These are phyloP conservation scores for Phlebiopsis gigantea DNA, from an alignment of 768 basidiomycete genomes.

Conservation along the genomic window DNA sequence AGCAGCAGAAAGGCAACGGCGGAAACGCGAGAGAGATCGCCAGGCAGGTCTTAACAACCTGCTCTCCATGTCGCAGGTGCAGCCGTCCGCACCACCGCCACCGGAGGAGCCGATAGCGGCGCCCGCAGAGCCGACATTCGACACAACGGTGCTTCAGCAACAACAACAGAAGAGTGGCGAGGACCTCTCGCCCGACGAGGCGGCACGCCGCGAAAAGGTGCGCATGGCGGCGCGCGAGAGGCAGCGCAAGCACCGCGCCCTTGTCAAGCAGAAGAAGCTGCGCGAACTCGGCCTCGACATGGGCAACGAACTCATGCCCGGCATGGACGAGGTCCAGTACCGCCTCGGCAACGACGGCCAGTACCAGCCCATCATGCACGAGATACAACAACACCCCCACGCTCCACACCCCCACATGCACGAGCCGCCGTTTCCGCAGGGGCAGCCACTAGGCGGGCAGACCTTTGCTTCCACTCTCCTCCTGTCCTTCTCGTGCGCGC, in stretches of 20 bases:
- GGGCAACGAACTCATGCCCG: conserved; percentile 64
- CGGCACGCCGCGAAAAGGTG: conserved; percentile 62
- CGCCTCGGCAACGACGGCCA: conserved; percentile 43
- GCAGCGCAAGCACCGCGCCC: conserved; percentile 74
- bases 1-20: conserved; percentile 78
- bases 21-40: conserved; percentile 72
- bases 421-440: conserved; percentile 63
- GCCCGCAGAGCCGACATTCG: conserved; percentile 2
- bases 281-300: conserved; percentile 79
- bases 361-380: conserved; percentile 33
- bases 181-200: conserved; percentile 49
- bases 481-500: conserved; percentile 70
- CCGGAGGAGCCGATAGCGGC: conserved; percentile 12
- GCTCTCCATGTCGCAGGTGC: conserved; percentile 22
- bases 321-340: conserved; percentile 65
- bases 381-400: conserved; percentile 20
- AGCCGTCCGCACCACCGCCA: conserved; percentile 18
- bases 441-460: conserved; percentile 52
- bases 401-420: conserved; percentile 31
- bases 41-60: conserved; percentile 29
- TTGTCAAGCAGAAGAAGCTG: conserved; percentile 77
- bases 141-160: not conserved
- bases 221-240: conserved; percentile 74
- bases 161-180: conserved; percentile 16
- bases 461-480: conserved; percentile 76